Base-by-base conservation (phyloP, 257 asterid species). In the Capsicum chinense region DNA sequence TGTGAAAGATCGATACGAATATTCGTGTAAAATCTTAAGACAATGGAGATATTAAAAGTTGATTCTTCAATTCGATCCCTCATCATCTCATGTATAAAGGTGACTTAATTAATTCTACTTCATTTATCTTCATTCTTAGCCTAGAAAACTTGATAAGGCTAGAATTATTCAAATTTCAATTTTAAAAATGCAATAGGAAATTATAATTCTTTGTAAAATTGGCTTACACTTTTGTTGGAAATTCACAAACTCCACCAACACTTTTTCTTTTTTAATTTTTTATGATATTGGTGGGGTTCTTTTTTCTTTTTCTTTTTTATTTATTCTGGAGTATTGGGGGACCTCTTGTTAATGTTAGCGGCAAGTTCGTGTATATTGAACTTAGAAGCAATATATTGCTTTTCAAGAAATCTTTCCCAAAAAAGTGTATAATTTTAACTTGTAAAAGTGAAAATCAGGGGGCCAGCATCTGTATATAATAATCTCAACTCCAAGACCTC, bases 401-500 rank as follows among this genome's bases (percentile, higher is more conserved):
- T 81, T 48, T 67, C 59, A 19, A 44, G 81, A 81, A 76, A 79
- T 82, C 79, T 86, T 74, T 26, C 64, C 81, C 76, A 16, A 74
- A 88, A 87, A 89, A 74, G 87, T 82, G 87, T 82, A 42, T 76
- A 78, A 26, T 63, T 50, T 74, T 52, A 62, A 83, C 85, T 82
- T 87, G 81, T 84, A 84, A 86, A 74, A 74, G 62, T 85, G 78
- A 83, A 82, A 89, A 62, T 13, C 76, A 84, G 57, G 85, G 87
- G 85, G 87, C 90, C 89, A 78, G 85, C 85, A 82, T 78, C 85
- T 82, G 82, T 83, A 70, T 39, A 59, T 58, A 88, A 70, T 79
- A 85, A 86, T 83, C 81, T 74, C 66, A 66, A 74, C 86, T 70
- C 87, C 85, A 85, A 82, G 89, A 90, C 87, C 85, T 87, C 84